These are phyloP conservation scores for Nepenthes gracilis DNA, from an alignment of 148 eudicot species.

Conservation along the genomic window DNA sequence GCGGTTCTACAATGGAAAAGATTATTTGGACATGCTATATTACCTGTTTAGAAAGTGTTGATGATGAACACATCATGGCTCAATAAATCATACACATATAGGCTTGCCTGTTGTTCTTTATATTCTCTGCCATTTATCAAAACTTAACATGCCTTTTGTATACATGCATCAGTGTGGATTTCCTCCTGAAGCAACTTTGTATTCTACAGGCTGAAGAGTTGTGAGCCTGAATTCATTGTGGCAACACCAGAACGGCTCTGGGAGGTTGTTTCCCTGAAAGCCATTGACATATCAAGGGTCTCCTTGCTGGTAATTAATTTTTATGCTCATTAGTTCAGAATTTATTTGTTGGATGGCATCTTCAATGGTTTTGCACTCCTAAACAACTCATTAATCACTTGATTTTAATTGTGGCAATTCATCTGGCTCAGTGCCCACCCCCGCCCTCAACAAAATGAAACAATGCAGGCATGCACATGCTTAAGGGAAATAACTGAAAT, in stretches of 20 bases:
- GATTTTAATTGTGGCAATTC: too few species aligned
- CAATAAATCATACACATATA: too few species aligned
- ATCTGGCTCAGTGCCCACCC: too few species aligned
- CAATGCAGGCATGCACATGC: too few species aligned
- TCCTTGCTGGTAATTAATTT: constrained; percentile 60
- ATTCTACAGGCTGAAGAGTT: constrained; percentile 52
- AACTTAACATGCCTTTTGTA: background rate
- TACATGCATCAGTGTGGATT: background rate
- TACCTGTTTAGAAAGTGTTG: too few species aligned
- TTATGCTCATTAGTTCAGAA: background rate
- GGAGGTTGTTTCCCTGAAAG: constrained; percentile 65
- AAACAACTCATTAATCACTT: background rate
- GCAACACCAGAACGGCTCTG: constrained; percentile 85
- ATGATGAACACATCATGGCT: too few species aligned
- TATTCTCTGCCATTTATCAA: background rate
- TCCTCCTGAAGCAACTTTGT: constrained; percentile 5
- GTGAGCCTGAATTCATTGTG: constrained; percentile 89
- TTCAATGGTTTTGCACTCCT: background rate
- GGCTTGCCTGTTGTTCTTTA: too few species aligned
- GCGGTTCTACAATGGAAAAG: too few species aligned
- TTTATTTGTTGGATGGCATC: background rate
- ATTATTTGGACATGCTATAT: too few species aligned
- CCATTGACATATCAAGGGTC: constrained; percentile 59
- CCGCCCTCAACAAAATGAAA: too few species aligned
- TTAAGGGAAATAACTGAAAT: too few species aligned